Evolutionary conservation across 2,329 filamentous ascomycete genomes (phyloP), one percentile per base, ranked within the genome.

Genomic region (Cryphonectria carpinicola): DNA sequence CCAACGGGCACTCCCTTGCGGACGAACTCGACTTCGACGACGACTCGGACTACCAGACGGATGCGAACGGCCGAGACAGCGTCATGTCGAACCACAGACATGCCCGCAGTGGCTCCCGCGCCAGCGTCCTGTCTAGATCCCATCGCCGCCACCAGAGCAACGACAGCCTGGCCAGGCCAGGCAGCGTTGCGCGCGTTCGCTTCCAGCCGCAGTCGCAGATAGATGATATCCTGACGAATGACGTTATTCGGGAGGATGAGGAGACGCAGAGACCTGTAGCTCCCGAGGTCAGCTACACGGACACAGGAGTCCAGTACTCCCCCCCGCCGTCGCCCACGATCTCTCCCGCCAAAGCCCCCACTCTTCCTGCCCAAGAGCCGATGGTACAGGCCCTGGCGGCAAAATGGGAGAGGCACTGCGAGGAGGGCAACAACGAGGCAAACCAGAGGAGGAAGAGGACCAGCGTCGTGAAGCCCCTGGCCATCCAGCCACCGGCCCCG

Each of bases 1-100:
- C 83, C 4, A 90, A 89, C 75, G 92, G 92, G 1, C 81, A 94
- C 71, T 97, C 92, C 73, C 85, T 99, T 56, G 96, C 96, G 0
- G 95, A 98, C 76, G 96, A 99, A 81, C 86, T 99, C 68, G 91
- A 93, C 73, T 92, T 97, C 73, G 93, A 95, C 70, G 92, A 93
- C 72, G 93, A 95, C 69, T 93, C 95, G 43, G 86, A 88, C 60
- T 87, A 89, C 68, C 84, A 92, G 73, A 91, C 92, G 49, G 90
- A 95, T 73, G 87, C 91, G 61, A 92, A 93, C 65, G 90, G 90
- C 1, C 88, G 90, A 52, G 87, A 90, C 69, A 92, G 88, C 72
- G 84, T 85, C 22, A 76, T 90, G 65, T 90, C 89, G 3, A 81
- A 82, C 70, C 76, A 80, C 63, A 80, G 81, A 25, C 88, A 89